Conservation (phyloP, 139 green algal genomes). For the Astrephomene gubernaculifera region DNA sequence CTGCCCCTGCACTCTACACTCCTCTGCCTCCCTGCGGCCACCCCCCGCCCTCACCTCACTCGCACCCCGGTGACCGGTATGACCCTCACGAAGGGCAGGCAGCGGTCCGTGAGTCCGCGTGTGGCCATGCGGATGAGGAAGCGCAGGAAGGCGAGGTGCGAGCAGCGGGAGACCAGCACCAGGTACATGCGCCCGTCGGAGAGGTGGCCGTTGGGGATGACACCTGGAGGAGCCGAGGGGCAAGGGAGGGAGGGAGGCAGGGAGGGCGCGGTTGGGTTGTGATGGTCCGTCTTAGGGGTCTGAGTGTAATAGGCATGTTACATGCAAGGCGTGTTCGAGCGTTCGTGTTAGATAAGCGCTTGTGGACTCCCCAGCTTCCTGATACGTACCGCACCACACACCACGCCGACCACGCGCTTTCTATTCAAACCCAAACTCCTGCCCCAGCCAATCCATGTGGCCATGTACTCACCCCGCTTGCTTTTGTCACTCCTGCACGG, state of each 20-base stretch:
- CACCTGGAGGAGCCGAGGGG: constrained; percentile 49
- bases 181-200: constrained; percentile 82
- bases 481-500: constrained; percentile 84
- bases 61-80: constrained; percentile 62
- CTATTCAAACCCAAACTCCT: no score
- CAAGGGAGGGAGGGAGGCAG: background rate
- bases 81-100: constrained; percentile 66
- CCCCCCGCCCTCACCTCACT: constrained; percentile 34
- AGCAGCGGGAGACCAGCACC: constrained; percentile 78
- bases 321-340: no score
- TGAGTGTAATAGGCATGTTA: no score
- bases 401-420: no score
- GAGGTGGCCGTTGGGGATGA: constrained; percentile 80
- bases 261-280: background rate
- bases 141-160: constrained; percentile 72
- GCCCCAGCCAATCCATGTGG: no score
- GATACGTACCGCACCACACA: no score
- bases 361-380: no score
- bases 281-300: no score
- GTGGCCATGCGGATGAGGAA: constrained; percentile 77
- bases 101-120: constrained; percentile 62
- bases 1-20: no score
- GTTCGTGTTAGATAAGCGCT: no score
- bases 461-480: constrained; percentile 15
- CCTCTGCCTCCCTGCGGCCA: no score